Evolutionary conservation across 2,329 filamentous ascomycete species (phyloP).

Genomic region (Fusarium sarcochroum): DNA sequence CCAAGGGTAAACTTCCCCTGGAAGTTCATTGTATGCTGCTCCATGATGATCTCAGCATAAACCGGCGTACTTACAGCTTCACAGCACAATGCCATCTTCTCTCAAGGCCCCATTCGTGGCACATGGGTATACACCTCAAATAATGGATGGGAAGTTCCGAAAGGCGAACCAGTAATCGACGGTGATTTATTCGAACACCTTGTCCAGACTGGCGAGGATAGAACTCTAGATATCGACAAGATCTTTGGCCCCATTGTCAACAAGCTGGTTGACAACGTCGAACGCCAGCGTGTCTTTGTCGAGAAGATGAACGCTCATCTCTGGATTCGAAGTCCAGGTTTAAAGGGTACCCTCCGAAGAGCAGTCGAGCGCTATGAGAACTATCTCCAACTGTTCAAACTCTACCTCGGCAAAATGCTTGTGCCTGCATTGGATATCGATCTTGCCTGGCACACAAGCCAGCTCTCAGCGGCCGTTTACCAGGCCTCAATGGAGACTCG

Average conservation of each 20-base stretch:
- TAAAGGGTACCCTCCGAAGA: constrained; percentile 52
- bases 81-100: constrained; percentile 33
- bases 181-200: constrained; percentile 17
- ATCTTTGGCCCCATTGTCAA: not conserved
- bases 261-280: constrained; percentile 29
- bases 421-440: constrained; percentile 59
- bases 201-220: constrained; percentile 9
- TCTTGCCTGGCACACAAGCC: constrained; percentile 60
- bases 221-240: not conserved
- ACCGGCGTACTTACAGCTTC: not conserved
- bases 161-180: not conserved
- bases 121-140: constrained; percentile 20
- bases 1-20: constrained; percentile 32
- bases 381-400: constrained; percentile 55
- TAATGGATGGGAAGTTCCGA: constrained; percentile 5
- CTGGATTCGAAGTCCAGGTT: constrained; percentile 55
- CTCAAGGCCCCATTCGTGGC: constrained; percentile 29
- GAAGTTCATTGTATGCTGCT: constrained; percentile 27
- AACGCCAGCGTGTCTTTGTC: constrained; percentile 55
- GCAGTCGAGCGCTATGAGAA: constrained; percentile 55
- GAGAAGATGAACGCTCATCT: constrained; percentile 56
- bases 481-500: constrained; percentile 22
- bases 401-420: constrained; percentile 52
- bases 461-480: constrained; percentile 53
- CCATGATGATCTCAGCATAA: rapidly evolving